Evolutionary conservation across 169 alveolate species (phyloP).

Genomic region (Plasmodium knowlesi): DNA sequence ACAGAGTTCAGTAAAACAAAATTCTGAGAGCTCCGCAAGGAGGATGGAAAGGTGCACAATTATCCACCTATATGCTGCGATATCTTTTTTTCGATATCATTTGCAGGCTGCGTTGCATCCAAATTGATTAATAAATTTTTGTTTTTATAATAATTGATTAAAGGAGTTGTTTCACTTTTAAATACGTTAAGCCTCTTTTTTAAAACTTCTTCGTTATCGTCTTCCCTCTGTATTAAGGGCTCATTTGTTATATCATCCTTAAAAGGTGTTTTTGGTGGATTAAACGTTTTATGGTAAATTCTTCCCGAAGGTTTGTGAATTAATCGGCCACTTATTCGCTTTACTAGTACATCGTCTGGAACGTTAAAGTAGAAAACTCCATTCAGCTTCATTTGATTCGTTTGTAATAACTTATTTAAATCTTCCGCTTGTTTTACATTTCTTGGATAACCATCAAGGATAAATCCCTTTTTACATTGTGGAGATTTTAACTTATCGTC

Average conservation of each 20-base stretch:
- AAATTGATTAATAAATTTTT: conserved; percentile 75
- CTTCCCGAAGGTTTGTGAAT: conserved; percentile 96
- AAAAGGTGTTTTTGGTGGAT: conserved; percentile 91
- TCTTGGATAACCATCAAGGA: conserved; percentile 97
- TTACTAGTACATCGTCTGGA: conserved; percentile 90
- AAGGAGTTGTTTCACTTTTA: conserved; percentile 80
- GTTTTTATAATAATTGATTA: conserved; percentile 78
- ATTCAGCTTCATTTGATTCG: conserved; percentile 77
- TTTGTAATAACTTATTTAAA: conserved; percentile 67
- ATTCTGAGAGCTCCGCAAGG: not conserved
- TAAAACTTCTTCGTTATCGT: conserved; percentile 81
- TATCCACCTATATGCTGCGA: conserved; percentile 58
- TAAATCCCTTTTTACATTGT: conserved; percentile 91
- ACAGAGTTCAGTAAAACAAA: not conserved
- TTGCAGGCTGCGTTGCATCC: conserved; percentile 79
- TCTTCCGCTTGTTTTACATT: conserved; percentile 93
- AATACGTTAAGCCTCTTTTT: conserved; percentile 80
- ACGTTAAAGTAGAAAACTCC: conserved; percentile 91
- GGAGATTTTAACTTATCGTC: conserved; percentile 90
- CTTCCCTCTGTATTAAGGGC: conserved; percentile 71
- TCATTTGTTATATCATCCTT: conserved; percentile 93
- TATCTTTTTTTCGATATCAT: conserved; percentile 71
- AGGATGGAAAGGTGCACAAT: not conserved
- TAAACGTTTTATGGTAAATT: conserved; percentile 92
- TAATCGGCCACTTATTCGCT: conserved; percentile 93